These are phyloP conservation scores for Xylariaceae sp. DNA, from an alignment of 2,329 filamentous ascomycete species.

Conservation along the genomic window DNA sequence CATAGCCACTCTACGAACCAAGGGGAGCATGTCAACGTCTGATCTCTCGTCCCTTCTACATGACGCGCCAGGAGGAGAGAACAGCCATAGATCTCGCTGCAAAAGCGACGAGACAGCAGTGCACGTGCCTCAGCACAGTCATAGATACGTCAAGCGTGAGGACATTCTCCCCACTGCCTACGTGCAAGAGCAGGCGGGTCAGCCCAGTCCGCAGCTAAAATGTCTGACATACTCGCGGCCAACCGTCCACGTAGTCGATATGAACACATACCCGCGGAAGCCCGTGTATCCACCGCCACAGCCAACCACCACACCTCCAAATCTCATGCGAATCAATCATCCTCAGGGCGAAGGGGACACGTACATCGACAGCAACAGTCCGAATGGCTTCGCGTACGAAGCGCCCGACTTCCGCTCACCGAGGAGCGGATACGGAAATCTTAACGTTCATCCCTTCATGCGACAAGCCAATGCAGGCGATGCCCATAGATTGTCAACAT, in stretches of 20 bases:
- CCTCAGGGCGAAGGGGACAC: slow-evolving; percentile 10
- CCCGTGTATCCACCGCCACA: slow-evolving; percentile 25
- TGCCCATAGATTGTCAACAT: neutral
- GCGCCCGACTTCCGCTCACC: slow-evolving; percentile 19
- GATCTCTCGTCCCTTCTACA: slow-evolving; percentile 30
- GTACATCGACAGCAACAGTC: slow-evolving; percentile 1
- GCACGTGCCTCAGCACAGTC: slow-evolving; percentile 22
- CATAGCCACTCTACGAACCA: slow-evolving; percentile 31
- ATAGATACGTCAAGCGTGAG: slow-evolving; percentile 34
- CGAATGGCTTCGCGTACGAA: slow-evolving; percentile 5
- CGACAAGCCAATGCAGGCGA: neutral
- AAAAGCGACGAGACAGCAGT: slow-evolving; percentile 5
- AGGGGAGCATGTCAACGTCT: slow-evolving; percentile 25
- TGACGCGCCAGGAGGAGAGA: slow-evolving; percentile 14
- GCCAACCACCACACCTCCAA: slow-evolving; percentile 14
- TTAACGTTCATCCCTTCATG: slow-evolving; percentile 22
- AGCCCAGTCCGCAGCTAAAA: slow-evolving; percentile 6
- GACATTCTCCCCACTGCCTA: slow-evolving; percentile 23
- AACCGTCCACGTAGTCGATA: slow-evolving; percentile 20
- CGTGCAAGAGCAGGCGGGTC: neutral
- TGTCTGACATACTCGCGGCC: slow-evolving; percentile 20
- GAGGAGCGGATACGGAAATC: slow-evolving; percentile 22
- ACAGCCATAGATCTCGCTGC: neutral
- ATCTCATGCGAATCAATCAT: slow-evolving; percentile 9
- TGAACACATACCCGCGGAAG: slow-evolving; percentile 30